Evolutionary conservation across 257 asterid species (phyloP), one percentile per base, ranked within the genome.

Genomic region (Solanum infundibuliforme): DNA sequence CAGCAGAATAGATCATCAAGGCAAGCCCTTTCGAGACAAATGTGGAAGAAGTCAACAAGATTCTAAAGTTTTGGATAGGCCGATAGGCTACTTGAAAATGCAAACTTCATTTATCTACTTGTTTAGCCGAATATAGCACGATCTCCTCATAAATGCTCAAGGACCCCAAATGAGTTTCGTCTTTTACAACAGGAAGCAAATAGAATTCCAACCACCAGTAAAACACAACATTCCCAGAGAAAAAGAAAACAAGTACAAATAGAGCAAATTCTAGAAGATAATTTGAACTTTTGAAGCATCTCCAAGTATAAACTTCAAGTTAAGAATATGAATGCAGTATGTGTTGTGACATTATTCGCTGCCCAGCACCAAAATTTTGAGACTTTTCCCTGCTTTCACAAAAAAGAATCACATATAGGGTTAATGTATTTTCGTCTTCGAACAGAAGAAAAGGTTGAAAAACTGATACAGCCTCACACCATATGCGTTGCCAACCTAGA

Each of bases 401-500:
- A 90, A 90, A 93, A 90, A 91, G 91, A 86, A 91, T 94, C 93
- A 94, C 92, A 91, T 91, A 95, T 91, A 93, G 91, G 91, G 96
- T 86, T 90, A 93, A 94, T 91, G 95, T 91, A 95, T 92, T 93
- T 89, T 95, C 93, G 93, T 91, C 99, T 95, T 93, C 94, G 90
- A 87, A 92, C 95, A 88, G 95, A 95, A 95, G 95, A 95, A 93
- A 94, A 93, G 91, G 98, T 92, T 88, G 98, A 95, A 91, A 96
- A 96, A 94, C 92, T 94, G 98, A 94, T 91, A 96, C 96, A 94
- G 98, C 98, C 92, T 94, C 98, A 93, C 96, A 94, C 96, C 99
- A 94, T 95, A 97, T 87, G 96, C 99, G 87, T 94, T 94, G 98
- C 97, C 93, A 90, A 97, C 99, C 99, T 97, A 97, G 92, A 97